Percentiles rank a stretch among this genome's conserved stretches.
Conservation (phyloP, 1,139 yeast species). For the Kazachstania sp. region DNA sequence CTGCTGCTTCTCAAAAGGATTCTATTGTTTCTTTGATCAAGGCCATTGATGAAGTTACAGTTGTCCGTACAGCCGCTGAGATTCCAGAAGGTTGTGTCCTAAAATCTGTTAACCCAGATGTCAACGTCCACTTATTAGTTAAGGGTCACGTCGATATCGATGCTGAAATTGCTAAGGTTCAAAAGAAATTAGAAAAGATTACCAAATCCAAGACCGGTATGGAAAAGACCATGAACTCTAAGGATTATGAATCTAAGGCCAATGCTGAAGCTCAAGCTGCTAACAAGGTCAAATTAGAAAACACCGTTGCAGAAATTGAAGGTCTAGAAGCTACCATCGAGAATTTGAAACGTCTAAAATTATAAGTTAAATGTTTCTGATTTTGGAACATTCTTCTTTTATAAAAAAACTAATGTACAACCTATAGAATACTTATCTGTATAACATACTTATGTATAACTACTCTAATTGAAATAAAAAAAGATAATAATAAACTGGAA, state of each 20-base stretch:
- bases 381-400: not conserved
- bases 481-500: too few species aligned
- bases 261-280: conserved; percentile 71
- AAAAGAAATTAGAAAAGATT: conserved; percentile 59
- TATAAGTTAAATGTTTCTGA: conserved; percentile 31
- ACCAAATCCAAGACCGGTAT: conserved; percentile 41
- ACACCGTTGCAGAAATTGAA: conserved; percentile 73
- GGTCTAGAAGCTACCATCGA: conserved; percentile 73
- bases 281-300: conserved; percentile 61
- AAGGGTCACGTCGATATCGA: conserved; percentile 93
- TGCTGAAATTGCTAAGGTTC: conserved; percentile 77
- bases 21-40: conserved; percentile 86
- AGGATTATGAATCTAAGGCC: conserved; percentile 84
- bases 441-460: not conserved
- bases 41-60: conserved; percentile 68
- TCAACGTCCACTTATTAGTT: conserved; percentile 82
- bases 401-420: not conserved
- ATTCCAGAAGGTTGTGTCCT: conserved; percentile 89
- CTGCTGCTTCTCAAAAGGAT: conserved; percentile 62
- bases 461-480: too few species aligned
- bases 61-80: conserved; percentile 45
- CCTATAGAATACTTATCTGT: not conserved
- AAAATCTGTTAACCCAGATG: conserved; percentile 67
- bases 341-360: conserved; percentile 64
- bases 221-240: conserved; percentile 55